Percentiles rank a stretch among this genome's conserved stretches.
Evolutionary conservation across 2,329 filamentous ascomycete species (phyloP).

Genomic region (Fusarium concolor): DNA sequence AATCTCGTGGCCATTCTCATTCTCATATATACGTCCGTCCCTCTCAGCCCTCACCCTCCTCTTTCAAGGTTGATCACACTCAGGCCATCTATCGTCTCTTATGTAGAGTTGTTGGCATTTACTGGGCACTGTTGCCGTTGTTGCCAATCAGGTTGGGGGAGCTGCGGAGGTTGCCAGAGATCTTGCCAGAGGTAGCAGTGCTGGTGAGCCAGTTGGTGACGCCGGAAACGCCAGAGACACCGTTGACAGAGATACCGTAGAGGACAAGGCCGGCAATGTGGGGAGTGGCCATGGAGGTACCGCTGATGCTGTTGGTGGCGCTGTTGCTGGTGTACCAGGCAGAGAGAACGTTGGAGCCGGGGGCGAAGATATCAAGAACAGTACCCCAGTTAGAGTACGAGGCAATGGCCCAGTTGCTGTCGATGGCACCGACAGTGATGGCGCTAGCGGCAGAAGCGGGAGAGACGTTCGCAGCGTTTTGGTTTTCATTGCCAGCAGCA

Average conservation of each 20-base stretch:
- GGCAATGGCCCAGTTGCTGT: constrained; percentile 54
- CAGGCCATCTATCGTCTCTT: not conserved
- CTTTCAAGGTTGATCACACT: not conserved
- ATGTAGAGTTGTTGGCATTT: constrained; percentile 8
- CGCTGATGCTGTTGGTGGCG: constrained; percentile 62
- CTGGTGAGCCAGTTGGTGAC: constrained; percentile 58
- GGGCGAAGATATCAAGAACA: constrained; percentile 63
- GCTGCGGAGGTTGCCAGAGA: constrained; percentile 54
- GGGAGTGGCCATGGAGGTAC: constrained; percentile 74
- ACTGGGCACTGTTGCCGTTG: constrained; percentile 57
- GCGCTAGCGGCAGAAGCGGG: constrained; percentile 50
- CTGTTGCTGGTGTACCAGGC: constrained; percentile 60
- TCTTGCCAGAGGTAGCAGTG: constrained; percentile 55
- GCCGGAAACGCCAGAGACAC: constrained; percentile 48
- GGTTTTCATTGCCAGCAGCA: constrained; percentile 65
- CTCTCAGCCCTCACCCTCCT: not conserved
- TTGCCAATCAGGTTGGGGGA: constrained; percentile 63
- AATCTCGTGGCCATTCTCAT: not conserved
- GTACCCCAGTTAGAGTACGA: constrained; percentile 64
- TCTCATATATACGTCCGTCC: not conserved
- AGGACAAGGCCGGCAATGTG: constrained; percentile 69
- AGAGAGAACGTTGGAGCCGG: constrained; percentile 60
- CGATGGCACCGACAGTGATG: constrained; percentile 53
- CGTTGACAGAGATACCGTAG: constrained; percentile 60
- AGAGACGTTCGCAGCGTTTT: constrained; percentile 43